phyloP scores from a whole-genome alignment of 2,329 filamentous ascomycete genomes.

The Tolypocladium pustulatum region DNA sequence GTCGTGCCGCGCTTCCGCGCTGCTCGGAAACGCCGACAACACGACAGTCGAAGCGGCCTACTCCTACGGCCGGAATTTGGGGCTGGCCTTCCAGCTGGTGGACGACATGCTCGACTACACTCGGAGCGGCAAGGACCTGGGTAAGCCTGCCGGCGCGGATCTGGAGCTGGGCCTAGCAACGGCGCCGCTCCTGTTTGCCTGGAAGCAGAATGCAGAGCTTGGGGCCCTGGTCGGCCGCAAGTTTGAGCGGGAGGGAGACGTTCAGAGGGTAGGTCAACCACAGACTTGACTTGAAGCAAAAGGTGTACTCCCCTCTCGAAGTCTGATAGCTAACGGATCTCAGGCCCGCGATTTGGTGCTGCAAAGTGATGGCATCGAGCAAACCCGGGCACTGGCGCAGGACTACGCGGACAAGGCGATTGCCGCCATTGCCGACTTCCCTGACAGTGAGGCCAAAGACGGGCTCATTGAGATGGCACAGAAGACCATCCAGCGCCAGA shows the following conservation, averaged over 20 bases:
- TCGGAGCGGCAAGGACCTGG: conserved; percentile 69
- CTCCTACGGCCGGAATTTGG: conserved; percentile 83
- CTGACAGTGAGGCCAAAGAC: conserved; percentile 88
- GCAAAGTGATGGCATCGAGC: conserved; percentile 76
- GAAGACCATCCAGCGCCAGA: conserved; percentile 81
- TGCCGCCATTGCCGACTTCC: conserved; percentile 71
- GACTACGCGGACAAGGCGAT: conserved; percentile 86
- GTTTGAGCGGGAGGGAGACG: conserved; percentile 75
- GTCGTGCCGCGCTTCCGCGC: conserved; percentile 79
- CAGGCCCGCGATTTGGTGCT: conserved; percentile 82
- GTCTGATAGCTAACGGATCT: neutral
- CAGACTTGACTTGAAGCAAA: neutral
- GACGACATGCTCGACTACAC: conserved; percentile 99
- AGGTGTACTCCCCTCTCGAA: no score
- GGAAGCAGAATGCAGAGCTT: conserved; percentile 78
- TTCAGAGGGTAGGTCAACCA: conserved; percentile 56
- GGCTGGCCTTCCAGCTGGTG: conserved; percentile 91
- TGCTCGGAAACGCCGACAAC: conserved; percentile 67
- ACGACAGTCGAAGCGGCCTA: conserved; percentile 87
- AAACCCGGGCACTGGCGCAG: conserved; percentile 81
- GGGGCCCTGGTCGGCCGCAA: conserved; percentile 86
- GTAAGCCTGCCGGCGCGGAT: conserved; percentile 92
- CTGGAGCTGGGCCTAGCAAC: conserved; percentile 88
- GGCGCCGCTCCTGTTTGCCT: conserved; percentile 87
- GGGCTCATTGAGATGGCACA: conserved; percentile 88